A percentile compares a stretch with the other conserved stretches of the same genome.
phyloP scores from a whole-genome alignment of 2,329 filamentous ascomycete genomes.

The Clonostachys rhizophaga region DNA sequence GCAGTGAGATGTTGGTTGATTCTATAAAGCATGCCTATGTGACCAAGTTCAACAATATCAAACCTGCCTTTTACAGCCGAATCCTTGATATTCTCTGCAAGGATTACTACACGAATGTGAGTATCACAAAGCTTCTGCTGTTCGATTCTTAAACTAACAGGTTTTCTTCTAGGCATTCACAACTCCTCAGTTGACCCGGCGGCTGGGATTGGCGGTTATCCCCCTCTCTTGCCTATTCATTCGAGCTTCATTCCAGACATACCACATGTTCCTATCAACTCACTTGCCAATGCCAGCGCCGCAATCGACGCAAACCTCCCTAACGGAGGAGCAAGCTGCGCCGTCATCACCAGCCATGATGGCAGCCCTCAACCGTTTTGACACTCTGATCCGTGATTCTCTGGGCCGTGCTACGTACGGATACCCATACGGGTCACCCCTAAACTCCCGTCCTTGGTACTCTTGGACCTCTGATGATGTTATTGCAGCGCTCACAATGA shows the following conservation, averaged over 20 bases:
- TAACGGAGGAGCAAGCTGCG: slow-evolving; percentile 57
- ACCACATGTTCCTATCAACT: slow-evolving; percentile 94
- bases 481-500: slow-evolving; percentile 75
- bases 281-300: slow-evolving; percentile 72
- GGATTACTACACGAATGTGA: slow-evolving; percentile 92
- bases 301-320: slow-evolving; percentile 59
- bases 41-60: slow-evolving; percentile 97
- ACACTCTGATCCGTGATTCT: slow-evolving; percentile 69
- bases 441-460: slow-evolving; percentile 38
- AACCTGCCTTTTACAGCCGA: slow-evolving; percentile 81
- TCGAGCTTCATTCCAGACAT: slow-evolving; percentile 89
- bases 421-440: slow-evolving; percentile 35
- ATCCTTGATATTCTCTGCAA: slow-evolving; percentile 94
- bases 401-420: slow-evolving; percentile 71
- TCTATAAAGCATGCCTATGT: slow-evolving; percentile 98
- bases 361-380: slow-evolving; percentile 74
- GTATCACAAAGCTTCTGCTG: slow-evolving; percentile 15
- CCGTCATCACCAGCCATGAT: slow-evolving; percentile 69
- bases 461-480: slow-evolving; percentile 65
- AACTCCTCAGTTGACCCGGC: slow-evolving; percentile 82
- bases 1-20: slow-evolving; percentile 95
- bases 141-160: no score
- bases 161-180: slow-evolving; percentile 65
- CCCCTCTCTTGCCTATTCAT: slow-evolving; percentile 94
- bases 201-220: slow-evolving; percentile 85